Base-by-base conservation (phyloP, 1,284 basidiomycete species). In the Schizophyllum commune region DNA sequence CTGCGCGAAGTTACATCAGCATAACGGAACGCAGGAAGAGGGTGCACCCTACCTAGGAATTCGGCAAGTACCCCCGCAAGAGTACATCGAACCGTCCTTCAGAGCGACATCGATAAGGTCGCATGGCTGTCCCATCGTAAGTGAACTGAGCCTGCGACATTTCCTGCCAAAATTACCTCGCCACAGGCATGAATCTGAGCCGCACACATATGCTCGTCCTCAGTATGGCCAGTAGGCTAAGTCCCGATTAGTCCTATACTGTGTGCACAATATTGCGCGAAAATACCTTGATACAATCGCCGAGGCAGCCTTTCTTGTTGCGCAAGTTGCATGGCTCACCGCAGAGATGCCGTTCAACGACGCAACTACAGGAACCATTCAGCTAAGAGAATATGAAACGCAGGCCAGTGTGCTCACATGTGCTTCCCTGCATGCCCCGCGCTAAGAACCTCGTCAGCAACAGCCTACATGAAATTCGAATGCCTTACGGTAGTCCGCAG, bases 381-480 rank as follows among this genome's bases (percentile, higher is more conserved):
- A 2, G 52, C n/a, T 19, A 56, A 13, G 32, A 6, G 19, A 11
- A 52, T 11, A 13, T 17, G 7, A 2, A 21, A 19, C 9, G 9
- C 2, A 4, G 4, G 9, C 4, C 39, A 9, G 55, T 47, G 13
- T 17, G 63, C 74, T 57, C 69, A 83, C 83, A 83, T 75, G 63
- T 86, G 84, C 7, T 69, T 71, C 17, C 82, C 81, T 8, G 76
- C 68, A 62, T 86, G 84, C 0, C 85, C 83, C 13, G 83, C 84
- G 15, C 84, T 86, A 60, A 4, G 33, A 34, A 61, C 33, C 15
- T 55, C 61, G 19, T 60, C 59, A 52, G 56, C 51, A 52, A 56
- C 20, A n/a, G 6, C 54, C 34, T 22, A 59, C 13, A 52, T 19
- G 55, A 17, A 22, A 51, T 52, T 32, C 15, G 19, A 32, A 22